Conservation (phyloP, 495 filamentous ascomycete genomes). For the Penicillium simplicissimum region DNA sequence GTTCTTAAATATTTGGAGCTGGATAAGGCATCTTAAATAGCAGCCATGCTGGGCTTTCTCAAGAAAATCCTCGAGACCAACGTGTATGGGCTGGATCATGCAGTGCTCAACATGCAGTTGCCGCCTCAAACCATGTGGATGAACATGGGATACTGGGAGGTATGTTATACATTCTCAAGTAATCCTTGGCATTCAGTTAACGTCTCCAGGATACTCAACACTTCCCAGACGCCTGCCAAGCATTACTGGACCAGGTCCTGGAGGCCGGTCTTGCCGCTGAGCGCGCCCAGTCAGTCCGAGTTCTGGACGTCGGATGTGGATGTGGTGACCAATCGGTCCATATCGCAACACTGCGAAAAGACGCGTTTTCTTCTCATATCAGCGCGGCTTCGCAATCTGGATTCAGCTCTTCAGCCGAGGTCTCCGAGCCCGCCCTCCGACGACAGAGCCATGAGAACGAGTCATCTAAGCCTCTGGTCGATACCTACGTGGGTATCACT, state of each 20-base stretch:
- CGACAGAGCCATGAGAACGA: neutral
- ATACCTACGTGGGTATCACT: slow-evolving; percentile 48
- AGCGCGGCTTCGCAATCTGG: neutral
- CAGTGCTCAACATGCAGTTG: slow-evolving; percentile 17
- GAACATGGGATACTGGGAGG: slow-evolving; percentile 27
- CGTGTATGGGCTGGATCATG: slow-evolving; percentile 26
- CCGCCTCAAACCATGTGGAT: slow-evolving; percentile 23
- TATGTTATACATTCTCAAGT: neutral
- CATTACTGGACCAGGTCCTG: slow-evolving; percentile 46
- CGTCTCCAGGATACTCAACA: slow-evolving; percentile 23
- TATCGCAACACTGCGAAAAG: slow-evolving; percentile 12
- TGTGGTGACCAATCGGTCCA: slow-evolving; percentile 51
- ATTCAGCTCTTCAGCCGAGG: neutral
- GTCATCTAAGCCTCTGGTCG: slow-evolving; percentile 21
- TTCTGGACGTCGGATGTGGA: slow-evolving; percentile 52
- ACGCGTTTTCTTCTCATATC: neutral
- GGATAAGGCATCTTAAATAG: neutral
- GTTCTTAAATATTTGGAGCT: neutral
- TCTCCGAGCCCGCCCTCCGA: neutral
- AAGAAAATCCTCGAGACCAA: slow-evolving; percentile 34
- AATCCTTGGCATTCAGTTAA: slow-evolving; percentile 3
- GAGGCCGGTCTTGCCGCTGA: slow-evolving; percentile 31
- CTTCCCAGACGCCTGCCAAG: slow-evolving; percentile 43
- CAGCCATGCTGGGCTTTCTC: slow-evolving; percentile 10
- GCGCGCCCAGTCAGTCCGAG: slow-evolving; percentile 17